Base-by-base conservation (phyloP, 768 basidiomycete genomes). In the Phylloporus arenicola region DNA sequence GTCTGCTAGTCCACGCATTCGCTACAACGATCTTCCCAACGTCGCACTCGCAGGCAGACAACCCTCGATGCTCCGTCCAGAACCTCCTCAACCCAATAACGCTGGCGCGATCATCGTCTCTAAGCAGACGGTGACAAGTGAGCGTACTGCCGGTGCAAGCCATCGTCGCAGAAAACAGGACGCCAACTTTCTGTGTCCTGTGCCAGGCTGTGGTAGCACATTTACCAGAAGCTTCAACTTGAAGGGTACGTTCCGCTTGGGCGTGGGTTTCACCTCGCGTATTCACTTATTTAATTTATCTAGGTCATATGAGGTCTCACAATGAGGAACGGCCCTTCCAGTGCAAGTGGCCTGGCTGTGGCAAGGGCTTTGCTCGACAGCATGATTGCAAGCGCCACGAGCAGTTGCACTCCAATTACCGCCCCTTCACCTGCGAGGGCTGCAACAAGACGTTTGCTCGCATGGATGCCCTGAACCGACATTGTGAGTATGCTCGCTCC, bases 311-410 rank as follows among this genome's bases (percentile, higher is more conserved):
- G 59, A 87, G 94, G 37, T 92, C 89, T 13, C 94, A 96, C 61
- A 92, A 88, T 53, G 93, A 94, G 67, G 92, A 95, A 69, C 86
- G 92, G 54, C 93, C 93, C 29, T 97, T 92, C 76, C 82, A 86
- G 67, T 97, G 93, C 72, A 85, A 88, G 60, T 95, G 92, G 84
- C 90, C 91, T 1, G 92, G 91, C 20, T 97, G 93, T 63, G 86
- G 84, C 24, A 95, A 96, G 70, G 91, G 93, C 20, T 94, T 96
- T 55, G 93, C 89, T 24, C 71, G 93, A 49, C 91, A 95, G 65
- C 94, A 96, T 62, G 94, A 98, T 66, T 96, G 94, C 70, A 97
- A 95, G 65, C 81, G 93, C 3, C 95, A 98, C 60, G 94, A 96
- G 68, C 87, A 93, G 57, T 75, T 98, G 37, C 94, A 98, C 65